Conservation (phyloP, 2,329 filamentous ascomycete genomes). For the Ploettnerulaceae sp. region DNA sequence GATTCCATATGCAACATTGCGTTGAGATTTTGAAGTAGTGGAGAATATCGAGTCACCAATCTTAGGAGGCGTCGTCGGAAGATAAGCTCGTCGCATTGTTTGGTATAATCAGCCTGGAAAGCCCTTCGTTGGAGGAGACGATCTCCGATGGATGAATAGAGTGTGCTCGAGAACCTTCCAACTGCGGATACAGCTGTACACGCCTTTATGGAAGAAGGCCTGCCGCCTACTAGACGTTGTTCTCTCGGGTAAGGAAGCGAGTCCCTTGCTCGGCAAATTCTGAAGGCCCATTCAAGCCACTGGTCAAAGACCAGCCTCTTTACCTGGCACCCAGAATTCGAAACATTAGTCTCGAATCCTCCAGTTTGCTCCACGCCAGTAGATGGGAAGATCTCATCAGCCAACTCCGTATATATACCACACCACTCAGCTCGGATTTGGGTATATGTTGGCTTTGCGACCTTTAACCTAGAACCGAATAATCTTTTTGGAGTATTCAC, state of each 20-base stretch:
- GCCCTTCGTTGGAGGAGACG: constrained; percentile 1
- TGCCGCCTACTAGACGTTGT: too few species aligned
- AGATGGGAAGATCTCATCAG: constrained; percentile 1
- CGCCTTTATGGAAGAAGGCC: background rate
- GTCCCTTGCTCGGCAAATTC: too few species aligned
- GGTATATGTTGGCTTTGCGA: constrained; percentile 5
- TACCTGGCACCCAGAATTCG: background rate
- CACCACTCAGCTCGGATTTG: constrained; percentile 8
- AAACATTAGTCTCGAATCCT: background rate
- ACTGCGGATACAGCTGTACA: background rate
- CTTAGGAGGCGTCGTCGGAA: constrained; percentile 14
- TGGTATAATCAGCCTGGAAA: constrained; percentile 6
- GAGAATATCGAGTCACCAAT: background rate
- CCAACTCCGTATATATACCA: constrained; percentile 8
- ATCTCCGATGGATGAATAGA: background rate
- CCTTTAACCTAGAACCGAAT: background rate
- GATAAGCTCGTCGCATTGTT: constrained; percentile 11
- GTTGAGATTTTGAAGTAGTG: constrained; percentile 29
- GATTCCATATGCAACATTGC: constrained; percentile 35
- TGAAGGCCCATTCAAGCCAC: too few species aligned
- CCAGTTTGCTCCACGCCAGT: background rate
- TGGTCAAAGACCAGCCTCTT: too few species aligned
- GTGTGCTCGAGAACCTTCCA: background rate
- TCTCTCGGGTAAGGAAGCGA: too few species aligned
- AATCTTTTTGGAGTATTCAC: background rate